A percentile compares a stretch with the other conserved stretches of the same genome.
phyloP scores from a whole-genome alignment of 2,329 filamentous ascomycete species.

The Phialophora verrucosa region DNA sequence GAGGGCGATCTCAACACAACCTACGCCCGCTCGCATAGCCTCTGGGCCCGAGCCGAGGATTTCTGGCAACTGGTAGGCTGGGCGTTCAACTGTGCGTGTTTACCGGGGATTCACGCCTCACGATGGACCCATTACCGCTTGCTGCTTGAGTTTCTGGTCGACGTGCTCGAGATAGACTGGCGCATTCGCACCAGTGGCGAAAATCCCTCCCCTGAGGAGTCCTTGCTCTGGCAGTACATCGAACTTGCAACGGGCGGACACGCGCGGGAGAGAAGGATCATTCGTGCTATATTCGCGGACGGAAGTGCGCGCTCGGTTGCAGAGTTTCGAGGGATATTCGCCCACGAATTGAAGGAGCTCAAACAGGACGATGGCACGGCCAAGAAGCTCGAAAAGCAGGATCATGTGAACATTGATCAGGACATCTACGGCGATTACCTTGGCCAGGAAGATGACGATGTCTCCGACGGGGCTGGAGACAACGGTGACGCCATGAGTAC shows the following conservation, averaged over 20 bases:
- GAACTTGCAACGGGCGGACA: constrained; percentile 41
- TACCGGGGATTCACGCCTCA: constrained; percentile 53
- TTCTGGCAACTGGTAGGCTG: constrained; percentile 91
- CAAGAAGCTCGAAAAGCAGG: constrained; percentile 49
- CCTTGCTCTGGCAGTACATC: constrained; percentile 54
- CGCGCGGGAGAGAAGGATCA: constrained; percentile 49
- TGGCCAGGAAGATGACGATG: constrained; percentile 46
- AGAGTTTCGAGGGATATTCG: constrained; percentile 54
- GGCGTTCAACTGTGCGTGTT: constrained; percentile 87
- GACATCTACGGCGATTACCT: constrained; percentile 55
- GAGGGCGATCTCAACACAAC: constrained; percentile 60
- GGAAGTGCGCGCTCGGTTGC: constrained; percentile 46
- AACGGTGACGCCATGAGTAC: constrained; percentile 20
- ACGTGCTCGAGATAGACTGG: constrained; percentile 55
- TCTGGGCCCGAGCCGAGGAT: constrained; percentile 79
- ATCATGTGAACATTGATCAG: constrained; percentile 53
- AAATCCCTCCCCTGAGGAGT: constrained; percentile 43
- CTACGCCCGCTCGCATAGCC: constrained; percentile 67
- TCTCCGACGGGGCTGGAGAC: constrained; percentile 37
- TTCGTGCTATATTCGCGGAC: constrained; percentile 56
- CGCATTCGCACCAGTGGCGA: constrained; percentile 30
- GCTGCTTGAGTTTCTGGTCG: constrained; percentile 75
- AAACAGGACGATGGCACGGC: constrained; percentile 41
- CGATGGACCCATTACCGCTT: constrained; percentile 82
- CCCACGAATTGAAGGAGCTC: constrained; percentile 50